Percentiles rank a stretch among this genome's conserved stretches.
phyloP scores from a whole-genome alignment of 2,329 filamentous ascomycete genomes.

The Huntiella decipiens region DNA sequence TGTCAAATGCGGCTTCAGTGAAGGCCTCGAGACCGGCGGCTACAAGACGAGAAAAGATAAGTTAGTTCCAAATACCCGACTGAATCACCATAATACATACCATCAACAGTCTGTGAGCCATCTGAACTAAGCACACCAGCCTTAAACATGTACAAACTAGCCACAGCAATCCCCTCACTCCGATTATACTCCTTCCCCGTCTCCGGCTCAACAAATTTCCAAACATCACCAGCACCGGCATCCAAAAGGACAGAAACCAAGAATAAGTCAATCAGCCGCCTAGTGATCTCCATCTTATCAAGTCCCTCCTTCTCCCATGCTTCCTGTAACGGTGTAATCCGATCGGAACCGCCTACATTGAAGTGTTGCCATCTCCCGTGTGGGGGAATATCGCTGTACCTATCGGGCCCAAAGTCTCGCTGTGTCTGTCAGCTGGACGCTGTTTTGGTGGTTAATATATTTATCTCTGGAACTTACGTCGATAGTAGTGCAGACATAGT shows the following conservation, averaged over 20 bases:
- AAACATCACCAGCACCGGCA: slow-evolving; percentile 31
- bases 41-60: slow-evolving; percentile 6
- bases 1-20: slow-evolving; percentile 17
- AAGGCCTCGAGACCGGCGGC: slow-evolving; percentile 20
- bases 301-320: slow-evolving; percentile 24
- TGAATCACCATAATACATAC: slow-evolving; percentile 13
- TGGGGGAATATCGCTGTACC: slow-evolving; percentile 27
- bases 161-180: slow-evolving; percentile 33
- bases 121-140: slow-evolving; percentile 20
- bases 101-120: slow-evolving; percentile 18
- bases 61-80: background rate
- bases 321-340: slow-evolving; percentile 26
- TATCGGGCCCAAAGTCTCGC: slow-evolving; percentile 32
- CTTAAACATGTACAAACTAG: slow-evolving; percentile 30
- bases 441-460: background rate
- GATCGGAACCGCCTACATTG: slow-evolving; percentile 33
- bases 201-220: slow-evolving; percentile 25
- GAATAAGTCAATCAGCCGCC: slow-evolving; percentile 40
- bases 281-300: slow-evolving; percentile 28
- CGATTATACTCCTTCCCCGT: slow-evolving; percentile 20
- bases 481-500: slow-evolving; percentile 25
- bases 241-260: slow-evolving; percentile 40
- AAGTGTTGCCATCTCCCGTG: slow-evolving; percentile 46
- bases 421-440: slow-evolving; percentile 13
- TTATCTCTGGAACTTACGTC: slow-evolving; percentile 17